A percentile compares a stretch with the other conserved stretches of the same genome.
phyloP scores from a whole-genome alignment of 176 grass and related monocot genomes.

The Areca catechu region DNA sequence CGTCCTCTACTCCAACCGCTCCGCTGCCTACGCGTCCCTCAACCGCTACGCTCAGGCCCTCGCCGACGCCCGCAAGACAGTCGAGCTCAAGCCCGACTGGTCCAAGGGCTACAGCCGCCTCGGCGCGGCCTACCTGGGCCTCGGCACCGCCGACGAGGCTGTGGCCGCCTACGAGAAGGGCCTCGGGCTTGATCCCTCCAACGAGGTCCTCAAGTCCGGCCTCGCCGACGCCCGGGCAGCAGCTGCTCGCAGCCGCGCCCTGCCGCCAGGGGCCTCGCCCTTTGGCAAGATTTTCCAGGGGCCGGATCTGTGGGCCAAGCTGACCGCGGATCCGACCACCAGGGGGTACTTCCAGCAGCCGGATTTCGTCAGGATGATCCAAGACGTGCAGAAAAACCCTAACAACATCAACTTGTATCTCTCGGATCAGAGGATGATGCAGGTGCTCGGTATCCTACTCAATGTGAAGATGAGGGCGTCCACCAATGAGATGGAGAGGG shows the following conservation, averaged over 20 bases:
- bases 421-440: slow-evolving; percentile 84
- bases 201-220: slow-evolving; percentile 66
- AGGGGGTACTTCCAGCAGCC: slow-evolving; percentile 75
- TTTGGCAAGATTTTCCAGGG: slow-evolving; percentile 87
- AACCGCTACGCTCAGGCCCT: slow-evolving; percentile 78
- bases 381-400: slow-evolving; percentile 78
- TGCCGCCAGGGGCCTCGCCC: slow-evolving; percentile 19
- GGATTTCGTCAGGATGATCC: slow-evolving; percentile 81
- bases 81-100: slow-evolving; percentile 91
- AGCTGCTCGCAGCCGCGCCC: slow-evolving; percentile 22
- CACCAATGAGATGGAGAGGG: slow-evolving; percentile 33
- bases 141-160: slow-evolving; percentile 46
- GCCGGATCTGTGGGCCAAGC: slow-evolving; percentile 90
- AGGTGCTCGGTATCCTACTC: slow-evolving; percentile 83
- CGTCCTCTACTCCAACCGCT: slow-evolving; percentile 88
- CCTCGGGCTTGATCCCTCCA: slow-evolving; percentile 61
- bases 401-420: slow-evolving; percentile 63
- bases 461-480: slow-evolving; percentile 75
- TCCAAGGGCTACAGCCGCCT: slow-evolving; percentile 95
- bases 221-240: slow-evolving; percentile 61
- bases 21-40: slow-evolving; percentile 83
- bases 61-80: slow-evolving; percentile 69
- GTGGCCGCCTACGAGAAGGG: slow-evolving; percentile 73
- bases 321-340: slow-evolving; percentile 59
- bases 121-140: slow-evolving; percentile 75